Conservation (phyloP, 208 protist species). For the Tritrichomonas foetus region DNA sequence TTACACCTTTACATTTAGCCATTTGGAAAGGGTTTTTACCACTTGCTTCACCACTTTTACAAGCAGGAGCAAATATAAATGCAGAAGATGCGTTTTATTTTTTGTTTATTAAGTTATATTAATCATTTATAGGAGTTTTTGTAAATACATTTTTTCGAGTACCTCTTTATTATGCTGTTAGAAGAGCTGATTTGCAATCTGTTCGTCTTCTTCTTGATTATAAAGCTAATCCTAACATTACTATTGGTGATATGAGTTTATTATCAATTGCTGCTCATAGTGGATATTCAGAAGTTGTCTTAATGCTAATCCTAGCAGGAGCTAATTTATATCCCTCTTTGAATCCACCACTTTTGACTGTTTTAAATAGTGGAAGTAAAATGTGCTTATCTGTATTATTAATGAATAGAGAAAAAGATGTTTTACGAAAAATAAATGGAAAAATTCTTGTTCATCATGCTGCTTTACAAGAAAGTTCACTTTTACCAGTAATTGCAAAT, state of each 20-base stretch:
- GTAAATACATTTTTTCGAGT: neutral
- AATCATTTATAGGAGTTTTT: neutral
- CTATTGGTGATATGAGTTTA: neutral
- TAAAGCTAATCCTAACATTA: neutral
- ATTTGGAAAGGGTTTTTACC: constrained; percentile 23
- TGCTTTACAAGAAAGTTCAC: neutral
- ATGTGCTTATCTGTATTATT: neutral
- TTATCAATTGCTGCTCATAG: neutral
- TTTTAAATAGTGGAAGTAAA: neutral
- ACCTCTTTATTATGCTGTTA: constrained; percentile 4
- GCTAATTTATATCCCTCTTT: neutral
- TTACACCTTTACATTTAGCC: neutral
- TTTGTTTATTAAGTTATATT: neutral
- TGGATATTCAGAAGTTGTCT: neutral
- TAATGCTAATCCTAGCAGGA: neutral
- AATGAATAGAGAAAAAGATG: neutral
- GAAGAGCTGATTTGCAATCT: neutral
- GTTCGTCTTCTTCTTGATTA: constrained; percentile 11
- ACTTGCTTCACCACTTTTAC: neutral
- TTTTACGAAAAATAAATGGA: neutral
- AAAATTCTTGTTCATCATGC: too few relatives aligned
- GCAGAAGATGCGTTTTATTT: neutral
- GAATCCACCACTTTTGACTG: neutral
- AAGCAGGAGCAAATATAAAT: neutral
- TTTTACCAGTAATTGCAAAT: neutral